phyloP scores from a whole-genome alignment of 805 yeast species.

The Wickerhamiella shivajii region DNA sequence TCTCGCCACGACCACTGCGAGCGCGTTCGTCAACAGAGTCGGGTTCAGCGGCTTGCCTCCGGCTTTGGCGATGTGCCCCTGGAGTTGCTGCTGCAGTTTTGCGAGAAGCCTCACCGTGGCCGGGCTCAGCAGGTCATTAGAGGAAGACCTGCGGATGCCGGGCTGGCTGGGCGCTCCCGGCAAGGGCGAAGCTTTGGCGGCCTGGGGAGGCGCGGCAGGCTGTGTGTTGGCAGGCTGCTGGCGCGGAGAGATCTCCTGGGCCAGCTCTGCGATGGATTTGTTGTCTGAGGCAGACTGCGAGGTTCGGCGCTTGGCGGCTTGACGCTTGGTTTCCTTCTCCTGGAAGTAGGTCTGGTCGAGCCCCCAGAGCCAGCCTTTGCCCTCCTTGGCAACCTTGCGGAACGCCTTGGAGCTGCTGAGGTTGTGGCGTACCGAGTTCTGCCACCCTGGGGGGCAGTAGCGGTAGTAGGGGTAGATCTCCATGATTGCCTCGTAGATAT shows the following conservation, averaged over 20 bases:
- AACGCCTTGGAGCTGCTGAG: constrained; percentile 76
- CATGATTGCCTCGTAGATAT: constrained; percentile 74
- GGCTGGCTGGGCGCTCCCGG: constrained; percentile 10
- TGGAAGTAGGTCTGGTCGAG: constrained; percentile 72
- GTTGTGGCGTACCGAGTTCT: constrained; percentile 82
- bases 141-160: background rate
- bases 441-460: constrained; percentile 97
- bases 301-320: constrained; percentile 21
- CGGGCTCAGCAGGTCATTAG: constrained; percentile 26
- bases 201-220: constrained; percentile 3
- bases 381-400: constrained; percentile 64
- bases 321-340: constrained; percentile 63
- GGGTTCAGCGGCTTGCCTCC: constrained; percentile 58
- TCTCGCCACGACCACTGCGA: constrained; percentile 84
- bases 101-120: constrained; percentile 64
- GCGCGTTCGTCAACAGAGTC: constrained; percentile 71
- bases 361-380: constrained; percentile 94
- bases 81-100: constrained; percentile 73
- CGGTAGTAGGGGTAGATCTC: constrained; percentile 81
- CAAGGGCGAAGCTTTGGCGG: too few relatives aligned
- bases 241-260: constrained; percentile 19
- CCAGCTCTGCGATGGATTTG: constrained; percentile 24
- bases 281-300: constrained; percentile 15
- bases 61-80: constrained; percentile 65
- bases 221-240: constrained; percentile 7